Conservation (phyloP, 2,329 filamentous ascomycete species). For the Pseudogymnoascus sp. region DNA sequence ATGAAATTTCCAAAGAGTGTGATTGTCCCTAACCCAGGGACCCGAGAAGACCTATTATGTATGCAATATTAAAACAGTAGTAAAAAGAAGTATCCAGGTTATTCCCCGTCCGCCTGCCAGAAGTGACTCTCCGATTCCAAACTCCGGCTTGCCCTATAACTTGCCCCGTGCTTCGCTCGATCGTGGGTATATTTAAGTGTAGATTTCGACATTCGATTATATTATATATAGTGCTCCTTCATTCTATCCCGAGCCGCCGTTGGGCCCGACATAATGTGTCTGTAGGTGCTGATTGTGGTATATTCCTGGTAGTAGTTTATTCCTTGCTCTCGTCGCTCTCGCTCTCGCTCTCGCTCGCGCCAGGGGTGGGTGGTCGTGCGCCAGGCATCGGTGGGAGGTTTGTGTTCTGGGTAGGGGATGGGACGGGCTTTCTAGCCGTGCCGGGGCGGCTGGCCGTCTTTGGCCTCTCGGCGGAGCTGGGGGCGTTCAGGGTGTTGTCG, state of each 20-base stretch:
- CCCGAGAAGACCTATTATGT: not conserved
- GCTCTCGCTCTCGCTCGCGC: conserved; percentile 28
- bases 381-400: conserved; percentile 20
- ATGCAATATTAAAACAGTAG: conserved; percentile 2
- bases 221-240: not conserved
- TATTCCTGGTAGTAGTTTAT: not conserved
- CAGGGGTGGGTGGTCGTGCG: conserved; percentile 26
- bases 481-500: conserved; percentile 15
- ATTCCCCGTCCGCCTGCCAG: not conserved
- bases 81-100: not conserved
- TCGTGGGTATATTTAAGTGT: conserved; percentile 6
- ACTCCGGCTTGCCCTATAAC: conserved; percentile 1
- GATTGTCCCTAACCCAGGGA: not conserved
- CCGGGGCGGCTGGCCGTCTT: conserved; percentile 10
- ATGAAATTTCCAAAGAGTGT: not conserved
- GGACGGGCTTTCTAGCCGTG: conserved; percentile 3
- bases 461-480: conserved; percentile 15
- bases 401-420: not conserved
- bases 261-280: not conserved
- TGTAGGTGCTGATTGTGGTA: not conserved
- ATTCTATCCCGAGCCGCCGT: not conserved
- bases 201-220: conserved; percentile 8
- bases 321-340: conserved; percentile 10
- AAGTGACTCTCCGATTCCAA: not conserved
- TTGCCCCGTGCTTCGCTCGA: not conserved